Percentiles rank a stretch among this genome's conserved stretches.
Conservation (phyloP, 768 basidiomycete genomes). For the Dendrothele bispora region DNA sequence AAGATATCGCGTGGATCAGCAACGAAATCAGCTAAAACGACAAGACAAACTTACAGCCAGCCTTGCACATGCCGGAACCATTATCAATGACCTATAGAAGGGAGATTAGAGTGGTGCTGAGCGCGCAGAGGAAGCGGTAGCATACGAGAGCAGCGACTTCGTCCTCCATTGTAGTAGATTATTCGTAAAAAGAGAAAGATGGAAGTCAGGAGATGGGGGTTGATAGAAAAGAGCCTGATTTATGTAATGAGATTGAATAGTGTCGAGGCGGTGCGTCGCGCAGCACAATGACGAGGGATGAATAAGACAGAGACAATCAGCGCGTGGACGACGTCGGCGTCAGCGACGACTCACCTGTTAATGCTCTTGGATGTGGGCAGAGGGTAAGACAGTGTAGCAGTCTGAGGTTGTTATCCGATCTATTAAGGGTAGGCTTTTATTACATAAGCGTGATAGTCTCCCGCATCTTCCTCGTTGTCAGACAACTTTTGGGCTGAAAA, state of each 20-base stretch:
- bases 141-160: constrained; percentile 26
- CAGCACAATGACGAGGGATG: neutral
- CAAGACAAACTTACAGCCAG: constrained; percentile 57
- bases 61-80: constrained; percentile 88
- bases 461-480: no score
- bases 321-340: neutral
- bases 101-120: neutral
- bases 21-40: constrained; percentile 9
- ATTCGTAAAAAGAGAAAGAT: constrained; percentile 7
- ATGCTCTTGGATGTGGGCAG: neutral
- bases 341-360: neutral
- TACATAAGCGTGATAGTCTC: no score
- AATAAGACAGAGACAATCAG: neutral
- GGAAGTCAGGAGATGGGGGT: neutral
- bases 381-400: neutral
- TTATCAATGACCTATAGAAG: constrained; percentile 59
- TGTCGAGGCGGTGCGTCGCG: constrained; percentile 1
- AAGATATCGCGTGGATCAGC: no score
- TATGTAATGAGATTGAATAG: neutral
- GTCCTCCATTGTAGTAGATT: constrained; percentile 24
- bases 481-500: no score
- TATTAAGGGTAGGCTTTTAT: neutral
- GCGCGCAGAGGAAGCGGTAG: neutral
- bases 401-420: neutral
- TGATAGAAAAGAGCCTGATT: constrained; percentile 3